These are phyloP conservation scores for Penicillium oxalicum DNA, from an alignment of 2,329 filamentous ascomycete genomes.

Conservation along the genomic window DNA sequence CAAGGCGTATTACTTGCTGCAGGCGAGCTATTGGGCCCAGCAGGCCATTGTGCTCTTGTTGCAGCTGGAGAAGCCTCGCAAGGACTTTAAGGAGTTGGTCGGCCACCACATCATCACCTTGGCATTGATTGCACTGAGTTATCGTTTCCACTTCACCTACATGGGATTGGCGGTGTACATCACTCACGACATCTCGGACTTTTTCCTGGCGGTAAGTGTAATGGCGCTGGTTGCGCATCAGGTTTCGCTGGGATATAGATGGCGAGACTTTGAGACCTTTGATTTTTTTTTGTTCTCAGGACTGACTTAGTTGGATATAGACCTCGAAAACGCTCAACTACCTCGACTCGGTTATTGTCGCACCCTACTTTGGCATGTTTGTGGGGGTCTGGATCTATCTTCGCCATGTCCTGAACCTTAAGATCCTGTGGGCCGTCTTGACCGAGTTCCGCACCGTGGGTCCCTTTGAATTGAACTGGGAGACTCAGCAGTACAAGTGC, in stretches of 20 bases:
- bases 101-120: slow-evolving; percentile 87
- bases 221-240: too few relatives aligned
- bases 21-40: slow-evolving; percentile 93
- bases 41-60: slow-evolving; percentile 83
- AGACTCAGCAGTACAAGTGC: slow-evolving; percentile 46
- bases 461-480: slow-evolving; percentile 45
- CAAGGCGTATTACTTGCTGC: slow-evolving; percentile 94
- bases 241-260: too few relatives aligned
- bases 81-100: slow-evolving; percentile 92
- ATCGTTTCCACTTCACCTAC: slow-evolving; percentile 94
- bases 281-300: neutral
- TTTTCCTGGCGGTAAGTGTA: slow-evolving; percentile 73
- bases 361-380: slow-evolving; percentile 78
- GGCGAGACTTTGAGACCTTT: too few relatives aligned
- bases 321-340: slow-evolving; percentile 92
- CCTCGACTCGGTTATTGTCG: slow-evolving; percentile 70
- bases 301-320: slow-evolving; percentile 45
- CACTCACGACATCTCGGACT: slow-evolving; percentile 89
- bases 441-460: slow-evolving; percentile 45
- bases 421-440: slow-evolving; percentile 43
- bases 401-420: slow-evolving; percentile 62
- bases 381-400: slow-evolving; percentile 82
- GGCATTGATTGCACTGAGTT: slow-evolving; percentile 75
- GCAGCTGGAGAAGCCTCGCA: slow-evolving; percentile 84
- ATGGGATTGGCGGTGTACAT: slow-evolving; percentile 91